Evolutionary conservation across 805 yeast genomes (phyloP), one percentile per base, ranked within the genome.

Genomic region (Starmerella floris): DNA sequence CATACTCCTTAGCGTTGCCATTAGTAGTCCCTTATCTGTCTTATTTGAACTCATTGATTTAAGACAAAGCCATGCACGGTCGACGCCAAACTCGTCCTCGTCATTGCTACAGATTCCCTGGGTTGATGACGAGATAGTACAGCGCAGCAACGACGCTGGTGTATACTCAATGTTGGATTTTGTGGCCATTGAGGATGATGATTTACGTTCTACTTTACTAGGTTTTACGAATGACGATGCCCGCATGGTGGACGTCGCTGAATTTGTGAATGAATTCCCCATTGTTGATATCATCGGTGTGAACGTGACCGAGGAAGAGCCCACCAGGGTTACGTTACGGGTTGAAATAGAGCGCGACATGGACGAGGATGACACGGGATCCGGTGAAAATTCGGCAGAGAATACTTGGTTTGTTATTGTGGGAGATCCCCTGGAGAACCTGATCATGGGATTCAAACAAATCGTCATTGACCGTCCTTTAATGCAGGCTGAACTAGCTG

Each of bases 191-290:
- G 94, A 83, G 44, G 94, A 88, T 60, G 79, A 84, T 28, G 53
- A 45, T 1, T 65, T 72, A 51, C 42, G 83, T 58, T 77, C 73
- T 40, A 68, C 69, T 13, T 62, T 87, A 1, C 63, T 88, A 46
- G 74, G 72, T 19, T 62, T 78, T 48, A 61, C 66, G 10, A 73
- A 71, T 2, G 58, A 57, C 2, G 62, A 65, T 35, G 49, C 49
- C 8, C 42, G 60, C 17, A 62, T 87, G 52, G 65, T 68, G 31
- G 68, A 67, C 21, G 85, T 88, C 39, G 96, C 96, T 0, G 74
- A 74, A 16, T 91, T 88, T 65, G 94, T 85, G 41, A 91, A 91
- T 61, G 74, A 72, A 48, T 91, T 81, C 59, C 98, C 98, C 13
- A 82, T 81, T 56, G 66, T 91, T 42, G 96, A 88, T 39, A 50